Base-by-base conservation (phyloP, 768 basidiomycete genomes). In the Pisolithus albus region DNA sequence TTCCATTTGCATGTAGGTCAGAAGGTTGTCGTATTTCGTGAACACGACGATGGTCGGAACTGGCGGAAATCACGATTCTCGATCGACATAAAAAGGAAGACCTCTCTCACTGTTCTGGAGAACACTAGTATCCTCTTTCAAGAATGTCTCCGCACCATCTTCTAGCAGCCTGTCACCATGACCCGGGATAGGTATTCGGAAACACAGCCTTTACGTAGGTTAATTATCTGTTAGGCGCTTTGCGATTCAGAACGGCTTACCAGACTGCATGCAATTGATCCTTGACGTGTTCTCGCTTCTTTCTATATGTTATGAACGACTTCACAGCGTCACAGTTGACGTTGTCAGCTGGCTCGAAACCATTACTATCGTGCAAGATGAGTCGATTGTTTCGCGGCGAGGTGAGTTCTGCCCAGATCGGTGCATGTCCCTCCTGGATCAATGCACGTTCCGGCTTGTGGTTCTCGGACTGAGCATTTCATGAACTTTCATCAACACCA, bases 301-400 rank as follows among this genome's bases (percentile, higher is more conserved):
- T 51, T 24, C 53, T 36, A n/a, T 21, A 9, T 13, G 56, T 1
- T 23, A 59, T 59, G 28, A 59, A 59, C 4, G 41, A 18, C n/a
- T 43, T 42, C 6, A 59, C 49, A 18, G 38, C 46, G 8, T 44
- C 10, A 23, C 46, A 15, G 24, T 47, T 59, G 10, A 36, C 32
- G 16, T 15, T 2, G 8, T 54, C 52, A 3, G 54, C 57, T 30
- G 49, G 36, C 51, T 59, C 57, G 28, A 59, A 55, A 8, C 57
- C 58, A 51, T 37, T 8, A 28, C 57, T 59, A 21, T 59, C 53
- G 13, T 59, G 57, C n/a, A 59, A 53, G 23, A 59, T 41, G 42
- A 59, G 46, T 26, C 36, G 49, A 5, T 38, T 8, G 24, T 59
- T 59, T 42, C 49, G 28, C 30, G 4, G 28, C 18, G 57, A 59